Evolutionary conservation across 306 rosid genomes (phyloP), one percentile per base, ranked within the genome.

Genomic region (Canavalia gladiata): DNA sequence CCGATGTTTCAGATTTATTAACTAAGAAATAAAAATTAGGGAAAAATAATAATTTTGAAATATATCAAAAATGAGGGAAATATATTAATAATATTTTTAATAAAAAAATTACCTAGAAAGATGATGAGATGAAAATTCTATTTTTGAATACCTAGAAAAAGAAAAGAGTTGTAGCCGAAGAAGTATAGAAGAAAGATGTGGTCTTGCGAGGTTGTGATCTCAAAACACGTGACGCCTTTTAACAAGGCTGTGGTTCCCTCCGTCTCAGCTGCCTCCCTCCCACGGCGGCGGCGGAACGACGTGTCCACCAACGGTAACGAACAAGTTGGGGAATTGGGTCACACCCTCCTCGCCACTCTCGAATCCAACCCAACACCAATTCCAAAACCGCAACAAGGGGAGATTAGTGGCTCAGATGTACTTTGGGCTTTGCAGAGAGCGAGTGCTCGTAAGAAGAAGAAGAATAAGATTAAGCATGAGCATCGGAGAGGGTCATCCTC

Each of bases 381-480:
- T 54, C 76, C 81, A 6, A 62, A 69, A 62, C 47, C 34, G 7
- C 42, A 58, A 47, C 18, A 77, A 13, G 82, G 57, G 1, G 81
- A 77, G 47, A 88, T 90, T 1, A 90, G 80, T 7, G 98, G 97
- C 64, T 90, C 94, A 4, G 92, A 89, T 64, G 88, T 94, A 82
- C 88, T 94, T 3, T 83, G 88, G 89, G 95, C 97, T 4, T 62
- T 94, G 81, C 92, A 86, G 79, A 91, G 67, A 84, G 97, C 88
- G 28, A 75, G 85, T 59, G 73, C 76, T 30, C 69, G 75, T 4
- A 90, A 84, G 80, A 88, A 84, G 82, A 86, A 31, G 47, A 88
- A 29, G 43, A 82, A 28, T 7, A 73, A 34, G 25, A 18, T 18
- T 35, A 87, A 56, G 39, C 28, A 70, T 2, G 45, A 70, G 57